A percentile compares a stretch with the other conserved stretches of the same genome.
These are phyloP conservation scores for Boechera divaricarpa DNA, from an alignment of 345 rosid species.

Conservation along the genomic window DNA sequence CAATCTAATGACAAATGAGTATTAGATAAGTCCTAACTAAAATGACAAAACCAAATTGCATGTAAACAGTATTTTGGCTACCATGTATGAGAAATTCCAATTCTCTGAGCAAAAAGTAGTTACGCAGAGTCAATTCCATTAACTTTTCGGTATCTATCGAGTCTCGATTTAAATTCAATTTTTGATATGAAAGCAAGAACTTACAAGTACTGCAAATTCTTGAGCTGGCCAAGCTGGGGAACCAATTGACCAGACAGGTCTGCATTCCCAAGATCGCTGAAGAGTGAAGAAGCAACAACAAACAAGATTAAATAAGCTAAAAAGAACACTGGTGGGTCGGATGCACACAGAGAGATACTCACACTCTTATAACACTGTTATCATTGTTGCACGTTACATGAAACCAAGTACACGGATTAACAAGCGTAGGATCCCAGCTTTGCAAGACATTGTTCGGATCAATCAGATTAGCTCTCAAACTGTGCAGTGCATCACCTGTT, in stretches of 20 bases:
- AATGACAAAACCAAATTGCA: not conserved
- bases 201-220: constrained; percentile 91
- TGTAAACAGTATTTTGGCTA: not conserved
- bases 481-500: constrained; percentile 92
- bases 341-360: constrained; percentile 39
- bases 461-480: constrained; percentile 66
- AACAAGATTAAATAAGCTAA: constrained; percentile 14
- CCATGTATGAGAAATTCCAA: constrained; percentile 4
- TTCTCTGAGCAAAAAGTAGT: not conserved
- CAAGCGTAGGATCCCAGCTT: constrained; percentile 98
- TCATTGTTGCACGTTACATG: constrained; percentile 95
- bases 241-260: constrained; percentile 89
- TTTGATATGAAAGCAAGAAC: constrained; percentile 29
- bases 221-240: constrained; percentile 86
- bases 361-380: constrained; percentile 94
- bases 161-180: not conserved
- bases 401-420: constrained; percentile 96
- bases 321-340: constrained; percentile 1
- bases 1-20: constrained; percentile 12
- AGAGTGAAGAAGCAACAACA: constrained; percentile 45
- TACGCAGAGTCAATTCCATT: not conserved
- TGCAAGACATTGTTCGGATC: constrained; percentile 89
- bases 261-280: constrained; percentile 96
- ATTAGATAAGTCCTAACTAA: not conserved
- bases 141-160: not conserved